Evolutionary conservation across 495 filamentous ascomycete species (phyloP).

Genomic region (Patellaria atrata): DNA sequence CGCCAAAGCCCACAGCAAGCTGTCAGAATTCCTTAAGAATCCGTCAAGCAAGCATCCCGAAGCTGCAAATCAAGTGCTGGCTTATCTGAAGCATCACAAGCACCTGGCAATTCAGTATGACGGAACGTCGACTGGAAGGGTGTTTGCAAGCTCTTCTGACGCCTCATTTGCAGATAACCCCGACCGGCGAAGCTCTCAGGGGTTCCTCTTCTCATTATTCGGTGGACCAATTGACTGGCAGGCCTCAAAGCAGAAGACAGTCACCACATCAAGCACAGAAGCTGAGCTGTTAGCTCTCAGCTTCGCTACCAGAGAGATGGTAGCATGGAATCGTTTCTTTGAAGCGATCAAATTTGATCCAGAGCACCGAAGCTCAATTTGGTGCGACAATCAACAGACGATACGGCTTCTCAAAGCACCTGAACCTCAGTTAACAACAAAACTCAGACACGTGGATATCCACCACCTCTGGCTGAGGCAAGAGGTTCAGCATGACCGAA

Average conservation of each 20-base stretch:
- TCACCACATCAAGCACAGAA: constrained; percentile 19
- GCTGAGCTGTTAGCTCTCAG: constrained; percentile 14
- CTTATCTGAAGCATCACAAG: background rate
- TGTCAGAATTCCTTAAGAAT: background rate
- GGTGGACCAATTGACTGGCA: constrained; percentile 12
- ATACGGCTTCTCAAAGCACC: constrained; percentile 1
- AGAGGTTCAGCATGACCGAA: background rate
- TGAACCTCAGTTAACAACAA: background rate
- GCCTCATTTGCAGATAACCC: constrained; percentile 1
- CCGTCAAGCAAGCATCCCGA: background rate
- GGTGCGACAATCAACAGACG: constrained; percentile 3
- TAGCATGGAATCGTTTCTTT: constrained; percentile 1
- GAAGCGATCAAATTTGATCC: background rate
- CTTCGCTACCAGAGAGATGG: constrained; percentile 11
- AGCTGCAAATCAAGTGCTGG: background rate
- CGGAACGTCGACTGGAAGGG: background rate
- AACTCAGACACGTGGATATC: constrained; percentile 4
- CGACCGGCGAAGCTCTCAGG: constrained; percentile 3
- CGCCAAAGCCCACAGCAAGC: background rate
- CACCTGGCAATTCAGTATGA: no score
- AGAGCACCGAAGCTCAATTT: background rate
- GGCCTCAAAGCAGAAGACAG: constrained; percentile 18
- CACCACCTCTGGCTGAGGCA: constrained; percentile 3
- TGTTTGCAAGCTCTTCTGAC: background rate
- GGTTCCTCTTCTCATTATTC: constrained; percentile 16